Conservation (phyloP, 73 alveolate species). For the Stentor roeselii region DNA sequence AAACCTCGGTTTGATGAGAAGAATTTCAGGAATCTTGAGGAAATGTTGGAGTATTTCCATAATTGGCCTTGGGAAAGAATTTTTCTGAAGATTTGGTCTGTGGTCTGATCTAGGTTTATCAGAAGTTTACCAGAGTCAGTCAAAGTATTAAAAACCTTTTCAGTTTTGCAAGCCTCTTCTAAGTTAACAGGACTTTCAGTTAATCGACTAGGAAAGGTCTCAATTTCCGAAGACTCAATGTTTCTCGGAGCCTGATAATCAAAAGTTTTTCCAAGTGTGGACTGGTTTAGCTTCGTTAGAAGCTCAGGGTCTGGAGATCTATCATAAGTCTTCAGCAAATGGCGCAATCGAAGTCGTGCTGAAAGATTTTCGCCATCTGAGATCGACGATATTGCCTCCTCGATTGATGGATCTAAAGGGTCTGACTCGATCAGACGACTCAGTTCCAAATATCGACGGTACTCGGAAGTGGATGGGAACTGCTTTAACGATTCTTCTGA, state of each 20-base stretch:
- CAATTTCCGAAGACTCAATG: background rate
- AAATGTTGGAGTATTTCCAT: background rate
- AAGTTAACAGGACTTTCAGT: background rate
- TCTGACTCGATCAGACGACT: background rate
- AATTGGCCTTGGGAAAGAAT: background rate
- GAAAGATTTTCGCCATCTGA: background rate
- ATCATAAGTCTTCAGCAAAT: background rate
- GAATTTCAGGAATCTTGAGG: background rate
- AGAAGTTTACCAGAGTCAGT: background rate
- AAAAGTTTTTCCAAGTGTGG: no score
- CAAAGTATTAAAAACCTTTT: background rate
- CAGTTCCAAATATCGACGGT: background rate
- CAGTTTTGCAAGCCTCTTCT: background rate
- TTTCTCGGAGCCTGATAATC: background rate
- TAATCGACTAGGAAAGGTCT: background rate
- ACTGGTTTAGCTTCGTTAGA: background rate
- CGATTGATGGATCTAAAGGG: background rate
- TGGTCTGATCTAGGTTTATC: background rate
- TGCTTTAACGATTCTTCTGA: background rate
- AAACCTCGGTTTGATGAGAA: background rate
- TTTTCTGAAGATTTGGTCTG: background rate
- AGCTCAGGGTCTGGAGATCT: background rate
- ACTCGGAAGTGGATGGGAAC: background rate
- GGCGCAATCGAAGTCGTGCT: background rate
- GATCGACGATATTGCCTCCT: background rate